Conservation (phyloP, 225 moss, liverwort and hornwort genomes). For the Lunularia cruciata region DNA sequence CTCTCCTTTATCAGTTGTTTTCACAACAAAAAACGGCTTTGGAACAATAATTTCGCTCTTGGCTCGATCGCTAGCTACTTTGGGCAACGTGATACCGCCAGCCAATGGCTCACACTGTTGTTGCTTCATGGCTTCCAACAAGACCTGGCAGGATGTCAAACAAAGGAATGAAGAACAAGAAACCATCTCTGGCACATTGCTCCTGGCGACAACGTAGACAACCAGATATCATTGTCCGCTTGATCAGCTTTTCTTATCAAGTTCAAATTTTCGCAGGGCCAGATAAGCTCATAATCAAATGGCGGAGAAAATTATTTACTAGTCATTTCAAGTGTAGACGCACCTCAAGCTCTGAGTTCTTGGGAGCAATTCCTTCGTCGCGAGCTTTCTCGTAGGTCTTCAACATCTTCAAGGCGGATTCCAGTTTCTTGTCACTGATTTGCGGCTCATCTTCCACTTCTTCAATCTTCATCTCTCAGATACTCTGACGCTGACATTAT, state of each 20-base stretch:
- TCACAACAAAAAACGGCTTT: constrained; percentile 70
- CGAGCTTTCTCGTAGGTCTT: constrained; percentile 62
- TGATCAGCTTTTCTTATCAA: too few relatives aligned
- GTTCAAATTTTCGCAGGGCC: too few relatives aligned
- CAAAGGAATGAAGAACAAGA: background rate
- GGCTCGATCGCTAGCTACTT: constrained; percentile 38
- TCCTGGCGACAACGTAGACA: background rate
- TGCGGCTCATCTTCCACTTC: constrained; percentile 17
- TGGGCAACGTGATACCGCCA: constrained; percentile 47
- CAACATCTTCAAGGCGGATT: constrained; percentile 66
- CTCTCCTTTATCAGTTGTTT: constrained; percentile 56
- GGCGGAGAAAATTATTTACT: too few relatives aligned
- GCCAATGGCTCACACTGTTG: constrained; percentile 6
- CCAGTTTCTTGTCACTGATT: constrained; percentile 41
- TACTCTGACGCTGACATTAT: background rate
- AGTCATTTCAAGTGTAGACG: too few relatives aligned
- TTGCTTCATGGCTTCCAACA: constrained; percentile 57
- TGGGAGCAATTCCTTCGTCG: constrained; percentile 60
- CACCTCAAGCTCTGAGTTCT: constrained; percentile 70
- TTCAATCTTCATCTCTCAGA: constrained; percentile 13
- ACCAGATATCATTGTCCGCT: background rate
- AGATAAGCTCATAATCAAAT: too few relatives aligned
- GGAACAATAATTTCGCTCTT: constrained; percentile 57
- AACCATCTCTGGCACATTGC: background rate
- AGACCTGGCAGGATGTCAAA: constrained; percentile 35